These are phyloP conservation scores for Calophaca sinica DNA, from an alignment of 306 rosid genomes.

Conservation along the genomic window DNA sequence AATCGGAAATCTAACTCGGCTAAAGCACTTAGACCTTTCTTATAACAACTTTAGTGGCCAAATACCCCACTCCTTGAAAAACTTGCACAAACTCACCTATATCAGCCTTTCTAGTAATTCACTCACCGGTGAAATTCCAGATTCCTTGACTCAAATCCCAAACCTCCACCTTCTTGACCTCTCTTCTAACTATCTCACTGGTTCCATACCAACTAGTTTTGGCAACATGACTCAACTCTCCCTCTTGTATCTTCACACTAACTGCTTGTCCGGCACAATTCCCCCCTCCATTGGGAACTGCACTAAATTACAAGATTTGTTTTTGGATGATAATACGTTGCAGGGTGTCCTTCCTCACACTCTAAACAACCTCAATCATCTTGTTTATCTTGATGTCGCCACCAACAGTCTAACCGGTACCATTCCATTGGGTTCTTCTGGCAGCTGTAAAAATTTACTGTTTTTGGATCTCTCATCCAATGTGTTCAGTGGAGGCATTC, in stretches of 20 bases:
- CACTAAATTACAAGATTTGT: conserved; percentile 54
- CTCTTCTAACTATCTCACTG: conserved; percentile 56
- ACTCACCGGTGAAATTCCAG: conserved; percentile 60
- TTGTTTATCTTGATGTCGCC: conserved; percentile 45
- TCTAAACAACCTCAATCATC: conserved; percentile 57
- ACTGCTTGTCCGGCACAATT: conserved; percentile 62
- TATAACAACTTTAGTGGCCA: conserved; percentile 52
- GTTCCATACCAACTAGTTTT: conserved; percentile 65
- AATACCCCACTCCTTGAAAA: conserved; percentile 57
- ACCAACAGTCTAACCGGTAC: conserved; percentile 61
- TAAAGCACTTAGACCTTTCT: conserved; percentile 57
- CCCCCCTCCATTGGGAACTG: conserved; percentile 78
- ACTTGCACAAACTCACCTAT: conserved; percentile 44
- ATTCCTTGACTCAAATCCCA: conserved; percentile 57
- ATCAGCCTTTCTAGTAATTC: conserved; percentile 51
- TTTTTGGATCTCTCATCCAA: conserved; percentile 69
- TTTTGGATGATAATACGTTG: conserved; percentile 50
- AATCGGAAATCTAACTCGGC: conserved; percentile 57
- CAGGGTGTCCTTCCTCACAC: conserved; percentile 65
- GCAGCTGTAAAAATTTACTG: conserved; percentile 50
- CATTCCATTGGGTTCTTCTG: conserved; percentile 60
- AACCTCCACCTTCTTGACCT: conserved; percentile 50
- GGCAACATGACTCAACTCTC: conserved; percentile 56
- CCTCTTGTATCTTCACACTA: conserved; percentile 45
- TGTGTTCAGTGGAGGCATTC: conserved; percentile 64